Conservation (phyloP, 768 basidiomycete species). For the Boletus speciosus region DNA sequence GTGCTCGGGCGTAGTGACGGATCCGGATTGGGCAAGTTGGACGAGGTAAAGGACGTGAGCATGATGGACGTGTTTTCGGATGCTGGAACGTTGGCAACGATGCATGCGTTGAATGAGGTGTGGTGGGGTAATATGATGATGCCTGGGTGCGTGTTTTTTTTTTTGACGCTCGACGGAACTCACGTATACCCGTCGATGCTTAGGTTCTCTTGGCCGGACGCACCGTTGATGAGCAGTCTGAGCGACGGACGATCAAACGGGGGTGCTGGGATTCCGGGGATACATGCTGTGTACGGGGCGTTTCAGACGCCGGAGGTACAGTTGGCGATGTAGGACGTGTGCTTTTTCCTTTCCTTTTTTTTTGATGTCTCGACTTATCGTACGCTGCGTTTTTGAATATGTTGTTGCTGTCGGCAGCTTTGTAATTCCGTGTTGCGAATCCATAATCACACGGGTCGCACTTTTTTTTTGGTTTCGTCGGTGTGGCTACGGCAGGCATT, state of each 20-base stretch:
- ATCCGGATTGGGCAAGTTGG: background rate
- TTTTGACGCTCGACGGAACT: background rate
- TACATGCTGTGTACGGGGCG: constrained; percentile 16
- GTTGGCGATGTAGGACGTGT: constrained; percentile 20
- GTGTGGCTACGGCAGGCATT: too few relatives aligned
- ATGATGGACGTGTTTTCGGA: constrained; percentile 34
- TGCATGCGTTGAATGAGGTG: constrained; percentile 66
- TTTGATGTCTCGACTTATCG: too few relatives aligned
- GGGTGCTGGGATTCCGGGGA: constrained; percentile 14
- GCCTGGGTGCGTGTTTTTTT: constrained; percentile 49
- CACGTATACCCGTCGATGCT: too few relatives aligned
- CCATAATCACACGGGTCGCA: too few relatives aligned
- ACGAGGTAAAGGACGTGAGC: constrained; percentile 16
- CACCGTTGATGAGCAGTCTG: constrained; percentile 22
- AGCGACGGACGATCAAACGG: constrained; percentile 11
- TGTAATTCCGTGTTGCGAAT: too few relatives aligned
- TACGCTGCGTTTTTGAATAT: too few relatives aligned
- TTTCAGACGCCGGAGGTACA: constrained; percentile 21
- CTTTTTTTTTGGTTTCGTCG: too few relatives aligned
- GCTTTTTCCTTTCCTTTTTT: background rate
- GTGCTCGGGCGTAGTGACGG: background rate
- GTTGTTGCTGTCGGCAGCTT: too few relatives aligned
- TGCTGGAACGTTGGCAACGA: constrained; percentile 62
- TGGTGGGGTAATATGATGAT: constrained; percentile 86
- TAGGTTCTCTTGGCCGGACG: constrained; percentile 34